Percentiles rank a stretch among this genome's conserved stretches.
Evolutionary conservation across 2,329 filamentous ascomycete genomes (phyloP).

Genomic region (Cephalotrichum gorgonifer): DNA sequence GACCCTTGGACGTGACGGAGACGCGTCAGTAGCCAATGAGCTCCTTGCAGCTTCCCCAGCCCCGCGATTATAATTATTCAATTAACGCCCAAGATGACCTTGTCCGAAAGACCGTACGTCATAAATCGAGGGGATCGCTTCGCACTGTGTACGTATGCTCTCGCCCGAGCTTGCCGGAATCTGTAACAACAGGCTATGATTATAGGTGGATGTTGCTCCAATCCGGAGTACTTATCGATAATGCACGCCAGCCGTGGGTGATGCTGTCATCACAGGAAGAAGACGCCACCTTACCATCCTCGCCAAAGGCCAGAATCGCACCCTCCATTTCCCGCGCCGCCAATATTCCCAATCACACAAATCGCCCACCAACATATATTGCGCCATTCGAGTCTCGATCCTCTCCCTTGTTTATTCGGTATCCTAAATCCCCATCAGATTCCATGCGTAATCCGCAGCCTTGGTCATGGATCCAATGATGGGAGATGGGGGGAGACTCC

Average conservation of each 20-base stretch:
- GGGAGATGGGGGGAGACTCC: conserved; percentile 53
- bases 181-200: background rate
- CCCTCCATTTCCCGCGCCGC: background rate
- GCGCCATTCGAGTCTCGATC: background rate
- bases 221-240: background rate
- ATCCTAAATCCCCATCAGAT: background rate
- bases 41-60: conserved; percentile 10
- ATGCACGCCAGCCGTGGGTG: background rate
- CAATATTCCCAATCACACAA: background rate
- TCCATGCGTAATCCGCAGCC: background rate
- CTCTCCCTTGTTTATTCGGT: background rate
- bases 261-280: background rate
- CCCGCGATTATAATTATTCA: no score
- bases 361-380: background rate
- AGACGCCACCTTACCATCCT: background rate
- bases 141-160: background rate
- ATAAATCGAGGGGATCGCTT: background rate
- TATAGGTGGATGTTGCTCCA: background rate
- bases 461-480: conserved; percentile 47
- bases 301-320: background rate
- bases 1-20: conserved; percentile 1
- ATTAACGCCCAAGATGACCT: no score
- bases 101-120: no score
- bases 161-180: no score
- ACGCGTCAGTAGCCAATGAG: conserved; percentile 4